A percentile compares a stretch with the other conserved stretches of the same genome.
These are phyloP conservation scores for Epichloe aotearoae DNA, from an alignment of 2,329 filamentous ascomycete species.

Conservation along the genomic window DNA sequence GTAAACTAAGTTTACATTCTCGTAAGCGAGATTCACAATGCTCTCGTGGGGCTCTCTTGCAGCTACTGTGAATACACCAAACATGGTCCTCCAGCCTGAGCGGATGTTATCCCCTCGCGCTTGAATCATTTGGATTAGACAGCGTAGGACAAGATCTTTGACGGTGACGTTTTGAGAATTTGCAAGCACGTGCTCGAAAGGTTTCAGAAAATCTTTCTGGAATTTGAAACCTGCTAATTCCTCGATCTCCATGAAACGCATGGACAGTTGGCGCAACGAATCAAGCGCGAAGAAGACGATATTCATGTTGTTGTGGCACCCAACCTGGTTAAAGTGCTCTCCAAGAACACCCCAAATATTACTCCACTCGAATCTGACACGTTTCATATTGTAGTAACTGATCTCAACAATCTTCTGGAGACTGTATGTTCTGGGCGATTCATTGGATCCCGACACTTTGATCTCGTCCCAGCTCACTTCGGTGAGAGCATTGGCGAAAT, in stretches of 20 bases:
- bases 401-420: slow-evolving; percentile 97
- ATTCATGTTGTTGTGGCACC: slow-evolving; percentile 89
- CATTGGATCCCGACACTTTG: slow-evolving; percentile 88
- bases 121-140: slow-evolving; percentile 98
- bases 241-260: slow-evolving; percentile 98
- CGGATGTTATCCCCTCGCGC: slow-evolving; percentile 92
- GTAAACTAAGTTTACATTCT: slow-evolving; percentile 93
- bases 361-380: slow-evolving; percentile 96
- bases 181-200: slow-evolving; percentile 93
- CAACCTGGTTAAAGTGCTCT: slow-evolving; percentile 95
- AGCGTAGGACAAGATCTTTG: slow-evolving; percentile 94
- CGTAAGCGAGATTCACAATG: slow-evolving; percentile 93
- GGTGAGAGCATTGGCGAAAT: slow-evolving; percentile 83
- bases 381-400: slow-evolving; percentile 98
- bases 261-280: slow-evolving; percentile 85
- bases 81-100: slow-evolving; percentile 98
- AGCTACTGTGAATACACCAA: slow-evolving; percentile 94
- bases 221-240: slow-evolving; percentile 98
- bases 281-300: slow-evolving; percentile 97
- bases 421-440: slow-evolving; percentile 92
- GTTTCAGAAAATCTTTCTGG: slow-evolving; percentile 97
- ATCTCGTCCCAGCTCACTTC: slow-evolving; percentile 99
- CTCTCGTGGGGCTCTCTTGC: slow-evolving; percentile 86
- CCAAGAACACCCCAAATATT: slow-evolving; percentile 97
- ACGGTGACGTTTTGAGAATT: slow-evolving; percentile 86